These are phyloP conservation scores for Orbilia brochopaga DNA, from an alignment of 2,329 filamentous ascomycete genomes.

Conservation along the genomic window DNA sequence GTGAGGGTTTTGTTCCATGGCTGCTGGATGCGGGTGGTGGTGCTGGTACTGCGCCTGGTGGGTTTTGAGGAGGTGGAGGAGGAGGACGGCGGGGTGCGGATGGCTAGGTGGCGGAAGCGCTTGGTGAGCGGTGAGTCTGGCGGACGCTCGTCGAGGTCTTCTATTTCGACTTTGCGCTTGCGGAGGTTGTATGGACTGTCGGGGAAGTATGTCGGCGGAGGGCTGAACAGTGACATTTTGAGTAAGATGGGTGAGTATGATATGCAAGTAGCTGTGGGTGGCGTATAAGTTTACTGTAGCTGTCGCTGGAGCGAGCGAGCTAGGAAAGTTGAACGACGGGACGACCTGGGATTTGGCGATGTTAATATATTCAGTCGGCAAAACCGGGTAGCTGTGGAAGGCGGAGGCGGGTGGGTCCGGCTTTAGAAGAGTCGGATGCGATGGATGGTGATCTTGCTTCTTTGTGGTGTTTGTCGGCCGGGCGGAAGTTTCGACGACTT, in stretches of 20 bases:
- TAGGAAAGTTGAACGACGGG: no score
- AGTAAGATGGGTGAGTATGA: not conserved
- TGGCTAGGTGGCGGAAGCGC: constrained; percentile 66
- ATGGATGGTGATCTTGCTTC: not conserved
- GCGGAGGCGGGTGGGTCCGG: not conserved
- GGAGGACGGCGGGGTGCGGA: constrained; percentile 38
- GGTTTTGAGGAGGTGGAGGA: constrained; percentile 54
- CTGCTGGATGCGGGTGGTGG: constrained; percentile 61
- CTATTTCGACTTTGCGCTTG: constrained; percentile 51
- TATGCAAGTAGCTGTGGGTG: constrained; percentile 21
- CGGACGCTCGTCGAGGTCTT: constrained; percentile 48
- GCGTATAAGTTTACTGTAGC: not conserved
- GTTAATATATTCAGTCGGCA: no score
- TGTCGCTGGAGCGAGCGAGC: no score
- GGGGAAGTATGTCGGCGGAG: constrained; percentile 17
- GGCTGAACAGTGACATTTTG: constrained; percentile 40
- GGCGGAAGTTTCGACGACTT: constrained; percentile 35
- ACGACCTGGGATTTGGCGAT: constrained; percentile 52
- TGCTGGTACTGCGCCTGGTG: constrained; percentile 61
- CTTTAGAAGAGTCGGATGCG: not conserved
- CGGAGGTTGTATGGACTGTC: constrained; percentile 39
- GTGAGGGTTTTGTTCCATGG: constrained; percentile 86
- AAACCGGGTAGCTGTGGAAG: no score
- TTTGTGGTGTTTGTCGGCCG: not conserved
- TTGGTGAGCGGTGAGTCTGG: constrained; percentile 54